phyloP scores from a whole-genome alignment of 768 basidiomycete genomes.

The Phylloporus arenicola region DNA sequence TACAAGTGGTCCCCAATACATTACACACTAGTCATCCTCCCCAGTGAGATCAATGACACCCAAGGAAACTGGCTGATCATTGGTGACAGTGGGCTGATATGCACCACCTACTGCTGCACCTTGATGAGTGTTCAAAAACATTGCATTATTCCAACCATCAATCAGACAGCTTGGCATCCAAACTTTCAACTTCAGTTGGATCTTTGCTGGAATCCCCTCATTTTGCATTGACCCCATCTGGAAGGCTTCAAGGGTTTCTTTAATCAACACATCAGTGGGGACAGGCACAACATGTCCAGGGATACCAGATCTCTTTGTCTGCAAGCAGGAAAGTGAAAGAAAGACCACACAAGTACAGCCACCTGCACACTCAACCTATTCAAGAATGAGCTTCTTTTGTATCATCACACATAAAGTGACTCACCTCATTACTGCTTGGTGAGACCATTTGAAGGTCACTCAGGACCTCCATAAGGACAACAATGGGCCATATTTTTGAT shows the following conservation, averaged over 20 bases:
- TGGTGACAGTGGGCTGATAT: too few species aligned
- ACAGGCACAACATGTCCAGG: neutral
- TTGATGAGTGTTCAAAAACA: neutral
- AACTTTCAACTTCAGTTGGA: neutral
- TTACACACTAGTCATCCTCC: neutral
- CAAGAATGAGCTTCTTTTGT: too few species aligned
- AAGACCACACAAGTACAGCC: neutral
- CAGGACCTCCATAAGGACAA: neutral
- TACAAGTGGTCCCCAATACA: too few species aligned
- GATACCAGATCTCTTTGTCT: neutral
- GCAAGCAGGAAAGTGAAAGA: neutral
- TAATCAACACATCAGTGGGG: neutral
- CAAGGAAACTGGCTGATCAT: too few species aligned
- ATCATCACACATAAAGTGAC: neutral
- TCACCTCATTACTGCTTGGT: neutral
- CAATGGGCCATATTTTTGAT: neutral
- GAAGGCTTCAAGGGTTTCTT: neutral
- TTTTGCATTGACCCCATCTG: neutral
- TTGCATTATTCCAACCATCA: neutral
- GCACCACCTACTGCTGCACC: neutral
- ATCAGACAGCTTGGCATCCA: neutral
- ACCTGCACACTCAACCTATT: too few species aligned
- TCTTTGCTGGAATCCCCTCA: neutral
- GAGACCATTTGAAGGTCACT: neutral
- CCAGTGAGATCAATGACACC: neutral